phyloP scores from a whole-genome alignment of 140 eudicot species.

The Anethum foeniculum region DNA sequence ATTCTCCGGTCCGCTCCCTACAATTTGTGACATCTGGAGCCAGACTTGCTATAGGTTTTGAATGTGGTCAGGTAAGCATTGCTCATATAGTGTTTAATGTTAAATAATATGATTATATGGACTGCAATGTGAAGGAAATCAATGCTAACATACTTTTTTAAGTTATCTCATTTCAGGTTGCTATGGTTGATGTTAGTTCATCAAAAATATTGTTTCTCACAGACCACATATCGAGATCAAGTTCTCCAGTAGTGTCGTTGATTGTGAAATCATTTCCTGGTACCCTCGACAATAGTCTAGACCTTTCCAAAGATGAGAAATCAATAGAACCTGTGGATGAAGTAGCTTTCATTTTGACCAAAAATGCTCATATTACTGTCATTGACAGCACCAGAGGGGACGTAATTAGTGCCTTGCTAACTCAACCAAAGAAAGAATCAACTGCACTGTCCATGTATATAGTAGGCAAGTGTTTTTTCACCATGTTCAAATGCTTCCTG shows the following conservation, averaged over 20 bases:
- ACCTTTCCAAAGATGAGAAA: constrained; percentile 29
- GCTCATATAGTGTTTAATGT: not conserved
- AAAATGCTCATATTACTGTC: constrained; percentile 44
- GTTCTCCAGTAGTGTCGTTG: constrained; percentile 47
- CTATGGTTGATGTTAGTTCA: constrained; percentile 58
- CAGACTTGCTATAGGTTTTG: constrained; percentile 73
- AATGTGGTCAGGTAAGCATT: constrained; percentile 64
- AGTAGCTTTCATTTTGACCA: constrained; percentile 49
- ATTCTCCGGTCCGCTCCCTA: constrained; percentile 62
- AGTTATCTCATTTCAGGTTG: constrained; percentile 49
- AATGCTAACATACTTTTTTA: constrained; percentile 13
- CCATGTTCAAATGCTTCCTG: constrained; percentile 8
- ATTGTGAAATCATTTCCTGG: constrained; percentile 31
- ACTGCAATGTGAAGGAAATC: not conserved
- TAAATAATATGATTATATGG: not conserved
- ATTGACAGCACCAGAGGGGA: constrained; percentile 55
- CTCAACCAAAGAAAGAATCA: constrained; percentile 38
- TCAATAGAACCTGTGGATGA: constrained; percentile 35
- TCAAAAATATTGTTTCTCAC: constrained; percentile 53
- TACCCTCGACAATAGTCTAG: constrained; percentile 19
- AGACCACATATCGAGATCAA: constrained; percentile 39
- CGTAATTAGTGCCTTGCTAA: constrained; percentile 38
- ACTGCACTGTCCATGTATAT: constrained; percentile 59
- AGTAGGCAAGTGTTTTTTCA: constrained; percentile 48
- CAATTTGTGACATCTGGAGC: constrained; percentile 48